Evolutionary conservation across 306 rosid genomes (phyloP).

Genomic region (Medicago arabica): DNA sequence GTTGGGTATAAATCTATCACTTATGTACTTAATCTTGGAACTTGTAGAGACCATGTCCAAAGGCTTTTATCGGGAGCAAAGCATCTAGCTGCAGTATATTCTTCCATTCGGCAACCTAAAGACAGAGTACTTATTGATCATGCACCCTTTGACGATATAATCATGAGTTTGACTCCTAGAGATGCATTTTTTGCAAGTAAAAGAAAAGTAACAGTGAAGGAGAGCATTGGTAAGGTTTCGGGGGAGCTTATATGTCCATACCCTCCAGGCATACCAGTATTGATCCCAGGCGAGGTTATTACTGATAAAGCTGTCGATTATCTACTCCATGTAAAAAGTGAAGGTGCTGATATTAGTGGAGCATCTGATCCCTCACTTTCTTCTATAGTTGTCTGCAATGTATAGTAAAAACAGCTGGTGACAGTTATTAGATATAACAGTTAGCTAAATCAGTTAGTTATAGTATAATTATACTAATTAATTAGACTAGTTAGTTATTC

Average conservation of each 20-base stretch:
- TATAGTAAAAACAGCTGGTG: slow-evolving; percentile 23
- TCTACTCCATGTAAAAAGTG: slow-evolving; percentile 63
- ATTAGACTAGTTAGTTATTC: neutral
- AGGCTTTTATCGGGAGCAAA: slow-evolving; percentile 66
- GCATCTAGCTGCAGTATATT: slow-evolving; percentile 49
- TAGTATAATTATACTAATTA: no score
- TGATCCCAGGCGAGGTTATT: slow-evolving; percentile 79
- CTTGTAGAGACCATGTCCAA: slow-evolving; percentile 65
- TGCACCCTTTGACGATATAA: slow-evolving; percentile 59
- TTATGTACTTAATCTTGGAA: slow-evolving; percentile 74
- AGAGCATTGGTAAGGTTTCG: slow-evolving; percentile 68
- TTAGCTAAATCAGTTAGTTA: neutral
- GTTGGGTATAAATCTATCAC: slow-evolving; percentile 72
- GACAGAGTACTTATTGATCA: slow-evolving; percentile 21
- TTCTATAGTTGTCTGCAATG: slow-evolving; percentile 65
- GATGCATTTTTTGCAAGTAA: slow-evolving; percentile 79
- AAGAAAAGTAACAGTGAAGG: slow-evolving; percentile 57
- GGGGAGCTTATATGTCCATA: slow-evolving; percentile 87
- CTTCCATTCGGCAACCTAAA: slow-evolving; percentile 39
- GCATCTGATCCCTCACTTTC: slow-evolving; percentile 78
- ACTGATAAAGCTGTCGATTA: slow-evolving; percentile 67
- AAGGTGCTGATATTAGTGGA: slow-evolving; percentile 71
- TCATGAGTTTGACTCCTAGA: slow-evolving; percentile 70
- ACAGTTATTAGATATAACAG: neutral
- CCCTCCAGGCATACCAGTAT: slow-evolving; percentile 86